Evolutionary conservation across 2,329 filamentous ascomycete genomes (phyloP), one percentile per base, ranked within the genome.

Genomic region (Cadophora sp.): DNA sequence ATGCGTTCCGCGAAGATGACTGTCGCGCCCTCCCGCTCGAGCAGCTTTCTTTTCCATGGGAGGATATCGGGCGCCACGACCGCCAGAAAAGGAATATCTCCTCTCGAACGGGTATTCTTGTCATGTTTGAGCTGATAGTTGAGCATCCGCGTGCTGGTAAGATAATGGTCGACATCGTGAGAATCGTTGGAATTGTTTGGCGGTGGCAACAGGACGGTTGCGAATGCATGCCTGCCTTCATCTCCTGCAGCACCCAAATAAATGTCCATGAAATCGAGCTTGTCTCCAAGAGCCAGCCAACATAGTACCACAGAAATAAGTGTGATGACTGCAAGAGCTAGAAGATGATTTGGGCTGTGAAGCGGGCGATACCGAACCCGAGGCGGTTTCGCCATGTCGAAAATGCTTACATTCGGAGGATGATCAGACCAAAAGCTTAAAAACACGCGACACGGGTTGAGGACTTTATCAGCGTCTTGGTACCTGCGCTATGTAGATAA

Each of bases 81-180:
- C 11, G 81, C 76, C 7, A 81, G 62, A 60, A 81, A 77, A 1
- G 79, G 76, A 24, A 79, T 77, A 0, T 62, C 61, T n/a, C 64
- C 69, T 5, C 71, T 74, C 12, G 74, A 74, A 6, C 74, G 71
- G 7, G 80, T 81, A 4, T 67, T 66, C 1, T 74, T 68, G 24
- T 73, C 71, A 59, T 81, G 76, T 7, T 77, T 73, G 2, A 81
- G 73, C 68, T 81, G 79, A 66, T 80, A 79, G 16, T 73, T 74
- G 12, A 81, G 73, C 48, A 80, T 71, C 3, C 79, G 78, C 0
- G 77, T 75, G 14, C 76, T 73, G 14, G 73, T 71, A 62, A 79
- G 79, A 71, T 81, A 81, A 1, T 34, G 48, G 29, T 73, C 68
- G 7, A 29, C 27, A 22, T 67, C 56, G 34, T 62, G 11, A 14